These are phyloP conservation scores for Dunaliella sp. DNA, from an alignment of 139 green algal species.

Conservation along the genomic window DNA sequence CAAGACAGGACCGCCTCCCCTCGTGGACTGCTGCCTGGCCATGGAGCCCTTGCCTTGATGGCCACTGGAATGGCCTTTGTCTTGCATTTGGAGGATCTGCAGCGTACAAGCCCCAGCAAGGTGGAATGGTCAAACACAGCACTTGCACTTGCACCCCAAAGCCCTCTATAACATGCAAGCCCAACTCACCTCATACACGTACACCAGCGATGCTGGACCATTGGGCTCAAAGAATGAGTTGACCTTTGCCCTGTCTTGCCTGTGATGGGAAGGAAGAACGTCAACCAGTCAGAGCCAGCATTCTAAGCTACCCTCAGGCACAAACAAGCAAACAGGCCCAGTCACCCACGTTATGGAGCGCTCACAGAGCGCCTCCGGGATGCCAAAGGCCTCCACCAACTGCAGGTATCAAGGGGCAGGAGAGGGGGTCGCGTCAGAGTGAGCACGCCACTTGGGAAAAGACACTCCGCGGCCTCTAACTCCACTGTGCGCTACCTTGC, in stretches of 20 bases:
- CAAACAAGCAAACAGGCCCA: no score
- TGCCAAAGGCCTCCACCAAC: conserved; percentile 45
- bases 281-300: neutral
- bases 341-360: conserved; percentile 56
- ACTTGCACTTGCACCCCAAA: no score
- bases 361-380: conserved; percentile 50
- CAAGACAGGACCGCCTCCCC: conserved; percentile 8
- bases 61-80: conserved; percentile 47
- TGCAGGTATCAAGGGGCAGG: conserved; percentile 13
- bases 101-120: neutral
- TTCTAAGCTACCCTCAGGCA: no score
- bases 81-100: conserved; percentile 53
- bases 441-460: neutral
- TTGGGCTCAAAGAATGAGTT: conserved; percentile 59
- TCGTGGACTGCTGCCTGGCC: neutral
- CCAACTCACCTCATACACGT: conserved; percentile 61
- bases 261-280: conserved; percentile 11
- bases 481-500: conserved; percentile 29
- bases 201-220: conserved; percentile 53
- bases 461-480: neutral
- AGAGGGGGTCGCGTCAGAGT: no score
- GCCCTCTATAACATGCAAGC: no score
- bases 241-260: conserved; percentile 52
- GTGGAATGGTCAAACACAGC: neutral
- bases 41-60: conserved; percentile 39